These are phyloP conservation scores for Ogataea degrootiae DNA, from an alignment of 805 yeast species.

Conservation along the genomic window DNA sequence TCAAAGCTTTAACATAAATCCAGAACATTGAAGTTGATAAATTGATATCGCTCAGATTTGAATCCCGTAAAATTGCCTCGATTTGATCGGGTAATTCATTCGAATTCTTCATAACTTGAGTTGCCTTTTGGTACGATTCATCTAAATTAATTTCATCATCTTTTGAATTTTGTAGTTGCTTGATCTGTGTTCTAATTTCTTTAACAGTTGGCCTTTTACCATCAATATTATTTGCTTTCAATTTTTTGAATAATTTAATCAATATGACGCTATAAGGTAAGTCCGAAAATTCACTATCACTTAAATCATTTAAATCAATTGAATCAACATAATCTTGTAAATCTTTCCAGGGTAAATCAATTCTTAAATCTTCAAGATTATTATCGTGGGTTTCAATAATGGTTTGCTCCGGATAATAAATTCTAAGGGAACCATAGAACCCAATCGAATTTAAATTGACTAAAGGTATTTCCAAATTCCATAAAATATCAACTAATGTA, in stretches of 20 bases:
- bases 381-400: slow-evolving; percentile 70
- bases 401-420: slow-evolving; percentile 53
- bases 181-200: slow-evolving; percentile 16
- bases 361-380: slow-evolving; percentile 57
- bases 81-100: slow-evolving; percentile 29
- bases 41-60: slow-evolving; percentile 18
- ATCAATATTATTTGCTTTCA: slow-evolving; percentile 24
- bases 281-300: slow-evolving; percentile 47
- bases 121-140: slow-evolving; percentile 36
- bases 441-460: slow-evolving; percentile 51
- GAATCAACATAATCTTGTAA: slow-evolving; percentile 45
- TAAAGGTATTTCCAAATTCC: slow-evolving; percentile 47
- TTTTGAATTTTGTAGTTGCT: not conserved
- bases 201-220: slow-evolving; percentile 20
- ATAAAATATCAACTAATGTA: slow-evolving; percentile 33
- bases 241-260: slow-evolving; percentile 45
- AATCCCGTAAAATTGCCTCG: slow-evolving; percentile 22
- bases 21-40: slow-evolving; percentile 45
- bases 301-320: slow-evolving; percentile 42
- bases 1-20: slow-evolving; percentile 54
- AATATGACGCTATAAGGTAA: slow-evolving; percentile 67
- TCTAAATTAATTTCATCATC: slow-evolving; percentile 33
- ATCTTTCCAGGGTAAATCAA: slow-evolving; percentile 71
- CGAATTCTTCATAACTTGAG: slow-evolving; percentile 37
- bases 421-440: slow-evolving; percentile 56